Conservation (phyloP, 257 asterid species). For the Cynanchum wilfordii region DNA sequence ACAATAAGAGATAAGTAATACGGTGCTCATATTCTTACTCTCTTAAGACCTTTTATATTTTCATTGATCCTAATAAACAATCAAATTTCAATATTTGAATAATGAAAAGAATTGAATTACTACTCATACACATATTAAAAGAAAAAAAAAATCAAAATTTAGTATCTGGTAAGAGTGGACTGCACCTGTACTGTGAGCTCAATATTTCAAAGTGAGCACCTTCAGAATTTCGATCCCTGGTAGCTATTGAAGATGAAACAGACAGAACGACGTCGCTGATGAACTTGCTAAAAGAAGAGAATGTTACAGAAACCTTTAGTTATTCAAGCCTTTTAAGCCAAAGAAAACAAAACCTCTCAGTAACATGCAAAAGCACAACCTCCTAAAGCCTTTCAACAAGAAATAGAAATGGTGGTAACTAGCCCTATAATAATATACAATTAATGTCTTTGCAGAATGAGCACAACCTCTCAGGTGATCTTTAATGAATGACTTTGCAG, state of each 20-base stretch:
- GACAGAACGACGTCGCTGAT: slow-evolving; percentile 85
- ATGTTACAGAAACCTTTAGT: slow-evolving; percentile 10
- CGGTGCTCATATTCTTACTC: background rate
- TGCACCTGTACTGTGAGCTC: slow-evolving; percentile 78
- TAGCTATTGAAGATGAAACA: slow-evolving; percentile 76
- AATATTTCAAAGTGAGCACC: slow-evolving; percentile 92
- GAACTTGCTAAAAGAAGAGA: slow-evolving; percentile 61
- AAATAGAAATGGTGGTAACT: background rate
- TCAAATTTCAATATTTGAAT: background rate
- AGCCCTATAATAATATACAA: background rate
- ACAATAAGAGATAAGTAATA: background rate
- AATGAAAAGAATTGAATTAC: background rate
- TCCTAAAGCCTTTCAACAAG: background rate
- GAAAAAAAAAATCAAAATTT: background rate
- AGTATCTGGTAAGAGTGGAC: slow-evolving; percentile 10
- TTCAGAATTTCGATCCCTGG: slow-evolving; percentile 82
- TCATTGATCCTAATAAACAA: background rate
- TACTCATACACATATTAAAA: background rate
- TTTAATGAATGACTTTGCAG: background rate
- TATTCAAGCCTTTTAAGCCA: background rate
- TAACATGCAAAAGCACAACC: background rate
- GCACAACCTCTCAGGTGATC: too few species aligned
- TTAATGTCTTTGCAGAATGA: background rate
- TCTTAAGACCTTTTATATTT: background rate
- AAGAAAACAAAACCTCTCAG: background rate